Base-by-base conservation (phyloP, 1,284 basidiomycete genomes). In the Tetrapyrgos nigripes region DNA sequence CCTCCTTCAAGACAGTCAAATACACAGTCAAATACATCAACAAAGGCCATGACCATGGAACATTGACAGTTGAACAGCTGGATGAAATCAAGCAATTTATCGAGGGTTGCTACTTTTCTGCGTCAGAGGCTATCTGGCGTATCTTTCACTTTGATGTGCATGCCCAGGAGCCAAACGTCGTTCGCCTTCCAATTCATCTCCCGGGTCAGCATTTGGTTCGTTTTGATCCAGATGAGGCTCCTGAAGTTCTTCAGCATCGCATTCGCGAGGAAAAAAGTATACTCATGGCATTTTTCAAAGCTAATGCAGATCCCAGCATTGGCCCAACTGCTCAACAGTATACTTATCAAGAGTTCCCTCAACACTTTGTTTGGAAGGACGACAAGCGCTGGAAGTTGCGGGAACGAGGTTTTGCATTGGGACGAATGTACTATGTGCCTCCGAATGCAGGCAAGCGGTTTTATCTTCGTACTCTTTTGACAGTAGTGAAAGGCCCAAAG, bases 1-100 rank as follows among this genome's bases (percentile, higher is more conserved):
- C 68, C 3, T 68, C 67, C 0, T 57, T 81, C 19, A 59, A 54
- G 0, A 67, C 75, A 0, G 53, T 79, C 59, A 81, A 82, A 60
- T 83, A 83, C 59, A 58, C 75, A 4, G 73, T 74, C 68, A 83
- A 83, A 59, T 83, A 83, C 60, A 71, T 81, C 40, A 71, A 78
- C 59, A 84, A 84, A 62, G 82, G 83, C 0, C 52, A 62, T 21
- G 80, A 83, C 63, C 65, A 69, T 1, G 70, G 70, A 0, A 69
- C 73, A 3, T 43, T 80, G 4, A 63, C 74, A 50, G 47, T 77
- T 27, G 28, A 64, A 8, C 48, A 35, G 13, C 28, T 48, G 10
- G 66, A 80, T 62, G 75, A 79, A 56, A 69, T 77, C 23, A 62
- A 63, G 26, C 40, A 51, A 5, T 74, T 66, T 56, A 46, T 76